Evolutionary conservation across 2,329 filamentous ascomycete genomes (phyloP).

Genomic region (Fusarium sp.): DNA sequence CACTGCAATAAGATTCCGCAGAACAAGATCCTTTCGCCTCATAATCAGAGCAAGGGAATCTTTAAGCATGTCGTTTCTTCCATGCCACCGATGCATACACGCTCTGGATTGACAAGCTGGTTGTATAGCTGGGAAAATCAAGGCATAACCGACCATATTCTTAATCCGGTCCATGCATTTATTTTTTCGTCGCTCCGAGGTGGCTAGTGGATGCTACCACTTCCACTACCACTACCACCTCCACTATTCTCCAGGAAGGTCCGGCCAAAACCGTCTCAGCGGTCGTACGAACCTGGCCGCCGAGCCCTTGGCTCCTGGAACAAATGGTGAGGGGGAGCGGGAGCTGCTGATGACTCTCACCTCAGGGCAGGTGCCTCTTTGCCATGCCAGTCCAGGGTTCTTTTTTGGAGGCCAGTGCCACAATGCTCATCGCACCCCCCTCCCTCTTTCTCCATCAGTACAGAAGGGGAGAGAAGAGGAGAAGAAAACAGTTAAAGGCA

Average conservation of each 20-base stretch:
- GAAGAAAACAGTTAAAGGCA: constrained; percentile 8
- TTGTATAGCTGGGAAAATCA: background rate
- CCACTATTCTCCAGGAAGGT: constrained; percentile 4
- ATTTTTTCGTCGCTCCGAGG: background rate
- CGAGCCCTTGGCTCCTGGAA: background rate
- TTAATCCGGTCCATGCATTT: background rate
- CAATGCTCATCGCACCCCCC: constrained; percentile 19
- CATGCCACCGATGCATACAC: background rate
- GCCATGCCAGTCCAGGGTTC: constrained; percentile 21
- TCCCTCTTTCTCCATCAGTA: background rate
- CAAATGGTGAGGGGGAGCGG: constrained; percentile 33
- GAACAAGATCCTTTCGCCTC: too few species aligned
- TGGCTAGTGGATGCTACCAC: constrained; percentile 8
- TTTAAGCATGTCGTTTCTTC: too few species aligned
- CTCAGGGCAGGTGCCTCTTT: constrained; percentile 39
- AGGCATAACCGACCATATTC: background rate
- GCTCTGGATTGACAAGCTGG: background rate
- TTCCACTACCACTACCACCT: background rate
- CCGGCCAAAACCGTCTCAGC: constrained; percentile 35
- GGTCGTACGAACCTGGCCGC: constrained; percentile 21
- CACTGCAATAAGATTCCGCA: background rate
- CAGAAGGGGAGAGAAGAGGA: constrained; percentile 5
- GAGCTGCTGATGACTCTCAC: constrained; percentile 38
- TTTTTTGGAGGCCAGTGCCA: constrained; percentile 6
- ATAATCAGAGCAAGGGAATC: background rate